phyloP scores from a whole-genome alignment of 352 stramenopile genomes.

The Phytophthora sansomeana region DNA sequence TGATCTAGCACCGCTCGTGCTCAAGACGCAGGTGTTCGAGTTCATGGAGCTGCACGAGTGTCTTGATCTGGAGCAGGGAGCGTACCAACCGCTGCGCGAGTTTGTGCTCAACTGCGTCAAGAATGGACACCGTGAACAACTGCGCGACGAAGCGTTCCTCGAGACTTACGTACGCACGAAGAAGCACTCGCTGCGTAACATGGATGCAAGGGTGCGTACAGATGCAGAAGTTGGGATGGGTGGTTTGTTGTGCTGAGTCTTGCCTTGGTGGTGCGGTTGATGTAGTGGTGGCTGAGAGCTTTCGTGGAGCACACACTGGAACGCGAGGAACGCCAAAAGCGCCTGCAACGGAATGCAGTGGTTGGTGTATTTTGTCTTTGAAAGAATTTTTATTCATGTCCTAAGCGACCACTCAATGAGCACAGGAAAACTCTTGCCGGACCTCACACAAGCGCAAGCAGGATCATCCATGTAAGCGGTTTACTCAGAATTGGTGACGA shows the following conservation, averaged over 20 bases:
- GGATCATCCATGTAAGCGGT: constrained; percentile 61
- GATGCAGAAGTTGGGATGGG: not conserved
- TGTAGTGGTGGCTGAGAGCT: constrained; percentile 76
- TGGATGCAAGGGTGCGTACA: constrained; percentile 66
- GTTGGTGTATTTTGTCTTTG: constrained; percentile 21
- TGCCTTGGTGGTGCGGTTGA: constrained; percentile 7
- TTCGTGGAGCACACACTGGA: constrained; percentile 82
- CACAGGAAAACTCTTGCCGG: constrained; percentile 53
- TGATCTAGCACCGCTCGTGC: constrained; percentile 60
- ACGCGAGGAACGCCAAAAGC: constrained; percentile 60
- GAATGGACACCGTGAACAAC: constrained; percentile 49
- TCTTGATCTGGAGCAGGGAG: constrained; percentile 48
- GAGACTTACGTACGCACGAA: constrained; percentile 61
- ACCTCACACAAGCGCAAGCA: constrained; percentile 80
- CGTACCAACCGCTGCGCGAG: constrained; percentile 68
- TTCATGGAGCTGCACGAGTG: constrained; percentile 86
- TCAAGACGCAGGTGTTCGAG: constrained; percentile 77
- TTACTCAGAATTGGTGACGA: not conserved
- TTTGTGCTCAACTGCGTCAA: constrained; percentile 59
- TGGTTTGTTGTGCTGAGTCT: constrained; percentile 9
- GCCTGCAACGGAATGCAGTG: constrained; percentile 52
- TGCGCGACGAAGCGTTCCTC: constrained; percentile 69
- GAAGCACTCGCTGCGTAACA: constrained; percentile 70
- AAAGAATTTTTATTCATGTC: not conserved
- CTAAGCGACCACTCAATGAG: not conserved